Base-by-base conservation (phyloP, 352 stramenopile species). In the Sclerospora graminicola region DNA sequence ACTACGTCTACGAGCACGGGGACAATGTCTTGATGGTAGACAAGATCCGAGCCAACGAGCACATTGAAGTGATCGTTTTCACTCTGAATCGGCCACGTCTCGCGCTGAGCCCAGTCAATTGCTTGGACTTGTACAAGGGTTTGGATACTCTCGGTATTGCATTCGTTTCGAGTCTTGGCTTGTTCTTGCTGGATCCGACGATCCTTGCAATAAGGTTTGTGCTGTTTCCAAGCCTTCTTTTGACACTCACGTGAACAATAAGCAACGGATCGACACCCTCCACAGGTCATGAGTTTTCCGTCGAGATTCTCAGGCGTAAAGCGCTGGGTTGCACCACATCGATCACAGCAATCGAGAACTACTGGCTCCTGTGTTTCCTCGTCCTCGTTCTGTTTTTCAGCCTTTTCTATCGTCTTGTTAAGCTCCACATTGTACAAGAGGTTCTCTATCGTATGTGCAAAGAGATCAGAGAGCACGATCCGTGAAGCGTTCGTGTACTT, bases 221-320 rank as follows among this genome's bases (percentile, higher is more conserved):
- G 82, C 18, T 61, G 57, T 41, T 85, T 91, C 80, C 80, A 94
- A 4, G 78, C 80, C 34, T 83, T 82, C 60, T 89, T 89, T 54
- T 94, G 82, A 35, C 79, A 91, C 38, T 77, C 76, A 14, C 78
- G 79, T 11, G 71, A 87, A 63, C 82, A 94, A 57, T 92, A 94
- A n/a, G 64, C 61, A n/a, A 73, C 66, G 8, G 52, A 60, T 34
- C 66, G 70, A 55, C 82, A 95, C 7, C 69, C 71, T 11, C 70
- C 76, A 35, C 83, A 93, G 45, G 80, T 81, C 63, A 89, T 82
- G n/a, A 92, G 68, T 41, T 89, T 89, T 4, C 81, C 81, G 10
- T 92, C 81, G n/a, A 73, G 78, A 32, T 92, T 92, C 16, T 92
- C 81, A 1, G 74, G 46, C 6, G 66, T 77, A 54, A 89, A 92